Percentiles rank a stretch among this genome's conserved stretches.
phyloP scores from a whole-genome alignment of 192 early-diverging fungal genomes.

The Martensiomyces pterosporus region DNA sequence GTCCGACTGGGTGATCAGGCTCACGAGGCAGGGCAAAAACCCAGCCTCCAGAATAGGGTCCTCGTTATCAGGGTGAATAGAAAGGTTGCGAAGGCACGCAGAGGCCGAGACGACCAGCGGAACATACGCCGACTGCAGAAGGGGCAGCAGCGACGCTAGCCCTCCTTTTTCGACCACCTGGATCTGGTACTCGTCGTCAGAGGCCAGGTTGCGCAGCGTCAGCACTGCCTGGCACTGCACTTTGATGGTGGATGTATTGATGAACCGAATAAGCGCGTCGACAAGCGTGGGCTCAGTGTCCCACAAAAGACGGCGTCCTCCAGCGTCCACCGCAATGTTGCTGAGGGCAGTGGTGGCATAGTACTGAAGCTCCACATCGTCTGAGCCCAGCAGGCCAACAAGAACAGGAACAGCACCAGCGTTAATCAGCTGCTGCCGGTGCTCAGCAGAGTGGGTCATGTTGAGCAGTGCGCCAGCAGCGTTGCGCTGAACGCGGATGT shows the following conservation, averaged over 20 bases:
- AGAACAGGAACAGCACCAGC: constrained; percentile 80
- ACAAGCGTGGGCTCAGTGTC: constrained; percentile 71
- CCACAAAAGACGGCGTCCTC: constrained; percentile 62
- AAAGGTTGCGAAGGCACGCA: constrained; percentile 86
- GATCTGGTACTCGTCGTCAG: constrained; percentile 75
- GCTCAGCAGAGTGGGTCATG: constrained; percentile 87
- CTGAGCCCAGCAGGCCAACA: constrained; percentile 67
- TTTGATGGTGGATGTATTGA: constrained; percentile 73
- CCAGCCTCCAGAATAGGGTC: constrained; percentile 77
- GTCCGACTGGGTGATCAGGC: constrained; percentile 47
- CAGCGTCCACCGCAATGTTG: constrained; percentile 82
- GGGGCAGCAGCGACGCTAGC: constrained; percentile 65
- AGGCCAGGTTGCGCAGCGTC: constrained; percentile 80
- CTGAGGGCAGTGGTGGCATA: constrained; percentile 86
- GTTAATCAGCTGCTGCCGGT: constrained; percentile 75
- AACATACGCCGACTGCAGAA: constrained; percentile 69
- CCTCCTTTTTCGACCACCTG: constrained; percentile 77
- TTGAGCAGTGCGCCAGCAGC: constrained; percentile 88
- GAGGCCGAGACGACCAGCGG: constrained; percentile 78
- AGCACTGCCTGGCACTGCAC: constrained; percentile 87
- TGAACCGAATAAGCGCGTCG: constrained; percentile 69
- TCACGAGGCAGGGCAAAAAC: constrained; percentile 56
- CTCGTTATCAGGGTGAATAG: constrained; percentile 83
- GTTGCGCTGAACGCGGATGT: constrained; percentile 83
- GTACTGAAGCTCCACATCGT: constrained; percentile 84